Evolutionary conservation across 352 stramenopile species (phyloP), one percentile per base, ranked within the genome.

Genomic region (Phytophthora kernoviae): DNA sequence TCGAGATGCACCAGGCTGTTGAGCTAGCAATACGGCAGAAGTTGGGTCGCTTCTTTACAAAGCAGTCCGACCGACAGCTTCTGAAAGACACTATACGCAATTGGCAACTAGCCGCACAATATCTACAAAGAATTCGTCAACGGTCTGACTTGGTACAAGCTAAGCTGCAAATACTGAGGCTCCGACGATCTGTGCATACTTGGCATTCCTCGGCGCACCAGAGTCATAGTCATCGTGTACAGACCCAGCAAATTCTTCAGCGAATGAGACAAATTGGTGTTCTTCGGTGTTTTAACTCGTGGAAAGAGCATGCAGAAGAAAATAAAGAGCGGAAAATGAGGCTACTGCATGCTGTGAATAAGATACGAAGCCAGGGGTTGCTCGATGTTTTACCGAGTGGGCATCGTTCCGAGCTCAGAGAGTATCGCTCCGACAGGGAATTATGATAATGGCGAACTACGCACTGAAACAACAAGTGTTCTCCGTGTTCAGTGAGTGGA

Each of bases 241-340:
- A 41, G 42, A 58, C 22, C 1, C 53, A 61, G 21, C 43, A 59
- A 2, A 54, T 74, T 58, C 22, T 73, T 11, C 39, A 58, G 20
- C 52, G 68, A 12, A 76, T 87, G 70, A 64, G 57, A 11, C 66
- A 80, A 14, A 32, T 85, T 17, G 27, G 27, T 2, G 75, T 73
- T 24, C 41, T 75, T 0, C 73, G 61, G 8, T 88, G 77, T 20
- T 77, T 89, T n/a, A 70, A 75, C 42, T 79, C 73, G 17, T 91
- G 81, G 81, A 82, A 74, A 51, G 46, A 68, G 24, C 53, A 47
- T 18, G 24, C 47, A 0, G 34, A 33, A 0, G 14, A 43, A 3
- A 26, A 43, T n/a, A 73, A 68, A 17, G 26, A 59, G 12, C 62
- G 54, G 8, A 61, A 69, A 5, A 39, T n/a, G n/a, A 68, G 64